These are phyloP conservation scores for Cladosporium sp. DNA, from an alignment of 2,329 filamentous ascomycete genomes.

Conservation along the genomic window DNA sequence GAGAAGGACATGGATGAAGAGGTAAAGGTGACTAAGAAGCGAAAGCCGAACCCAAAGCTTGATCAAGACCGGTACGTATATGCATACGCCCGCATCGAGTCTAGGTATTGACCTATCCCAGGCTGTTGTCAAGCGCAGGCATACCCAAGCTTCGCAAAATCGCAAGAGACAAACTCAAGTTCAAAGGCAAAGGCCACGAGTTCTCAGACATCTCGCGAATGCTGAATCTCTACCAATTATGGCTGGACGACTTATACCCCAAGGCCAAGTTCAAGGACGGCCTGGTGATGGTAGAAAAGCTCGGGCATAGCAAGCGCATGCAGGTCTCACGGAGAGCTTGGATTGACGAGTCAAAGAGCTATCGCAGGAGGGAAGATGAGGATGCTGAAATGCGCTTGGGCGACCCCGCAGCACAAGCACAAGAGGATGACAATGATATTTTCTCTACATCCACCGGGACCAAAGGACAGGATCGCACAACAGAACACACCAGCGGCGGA, in stretches of 20 bases:
- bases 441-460: background rate
- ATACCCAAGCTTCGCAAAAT: constrained; percentile 75
- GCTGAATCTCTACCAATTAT: constrained; percentile 87
- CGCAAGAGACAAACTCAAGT: constrained; percentile 64
- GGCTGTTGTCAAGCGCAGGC: constrained; percentile 75
- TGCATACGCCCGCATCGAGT: background rate
- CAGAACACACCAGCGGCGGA: background rate
- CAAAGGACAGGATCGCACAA: background rate
- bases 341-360: constrained; percentile 71
- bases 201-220: constrained; percentile 80
- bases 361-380: constrained; percentile 18
- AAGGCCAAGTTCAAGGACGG: constrained; percentile 92
- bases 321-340: constrained; percentile 71
- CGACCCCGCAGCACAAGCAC: constrained; percentile 1
- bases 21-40: constrained; percentile 73
- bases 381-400: constrained; percentile 14
- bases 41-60: constrained; percentile 75
- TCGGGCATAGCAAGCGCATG: constrained; percentile 78
- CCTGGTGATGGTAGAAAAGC: constrained; percentile 84
- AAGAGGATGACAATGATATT: constrained; percentile 2
- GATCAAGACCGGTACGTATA: constrained; percentile 66
- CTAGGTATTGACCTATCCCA: constrained; percentile 31
- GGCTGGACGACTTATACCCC: constrained; percentile 94
- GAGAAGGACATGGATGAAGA: constrained; percentile 75
- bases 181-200: constrained; percentile 95